Evolutionary conservation across 2,329 filamentous ascomycete species (phyloP), one percentile per base, ranked within the genome.

Genomic region (Teratosphaeria gauchensis): DNA sequence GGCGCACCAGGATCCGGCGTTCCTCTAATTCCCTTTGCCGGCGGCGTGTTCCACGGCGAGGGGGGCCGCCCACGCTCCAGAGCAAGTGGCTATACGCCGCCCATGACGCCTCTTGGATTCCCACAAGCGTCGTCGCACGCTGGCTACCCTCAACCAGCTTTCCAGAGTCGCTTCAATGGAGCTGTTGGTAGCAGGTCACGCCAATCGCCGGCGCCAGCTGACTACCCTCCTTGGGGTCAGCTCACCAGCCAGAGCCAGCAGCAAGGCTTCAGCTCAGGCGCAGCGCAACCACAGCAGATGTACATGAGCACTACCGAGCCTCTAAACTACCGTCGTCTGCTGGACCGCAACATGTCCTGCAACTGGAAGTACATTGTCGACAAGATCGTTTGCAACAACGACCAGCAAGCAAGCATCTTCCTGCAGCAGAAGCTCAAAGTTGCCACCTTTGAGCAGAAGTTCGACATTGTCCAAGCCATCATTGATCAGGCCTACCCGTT

Each of bases 281-380:
- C 16, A 48, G 33, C 54, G n/a, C 21, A 28, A 35, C 58, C 81
- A 72, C 77, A 58, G 51, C 31, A 30, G 38, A 24, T 24, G 30
- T 96, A 95, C 71, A 78, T 96, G 31, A 86, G 89, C 11, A 87
- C 91, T 3, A 88, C 89, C 6, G 94, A 99, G 74, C 94, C 92
- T 11, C 82, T 97, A 68, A 97, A 99, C 75, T 99, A 97, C 70
- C 91, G 94, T 61, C 91, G 92, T 58, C 82, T 99, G 46, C 84
- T 97, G 53, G 94, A 99, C 71, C 91, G 92, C 70, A 96, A 92
- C 71, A 90, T 95, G 74, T 95, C 89, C 69, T 97, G 92, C 77
- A 95, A 99, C 77, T 99, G 92, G 94, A 95, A 94, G 77, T 96
- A 96, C 73, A 96, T 99, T 67, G 94, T 99, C 58, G 92, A 99